Evolutionary conservation across 2,329 filamentous ascomycete genomes (phyloP), one percentile per base, ranked within the genome.

Genomic region (Arthroderma uncinatum): DNA sequence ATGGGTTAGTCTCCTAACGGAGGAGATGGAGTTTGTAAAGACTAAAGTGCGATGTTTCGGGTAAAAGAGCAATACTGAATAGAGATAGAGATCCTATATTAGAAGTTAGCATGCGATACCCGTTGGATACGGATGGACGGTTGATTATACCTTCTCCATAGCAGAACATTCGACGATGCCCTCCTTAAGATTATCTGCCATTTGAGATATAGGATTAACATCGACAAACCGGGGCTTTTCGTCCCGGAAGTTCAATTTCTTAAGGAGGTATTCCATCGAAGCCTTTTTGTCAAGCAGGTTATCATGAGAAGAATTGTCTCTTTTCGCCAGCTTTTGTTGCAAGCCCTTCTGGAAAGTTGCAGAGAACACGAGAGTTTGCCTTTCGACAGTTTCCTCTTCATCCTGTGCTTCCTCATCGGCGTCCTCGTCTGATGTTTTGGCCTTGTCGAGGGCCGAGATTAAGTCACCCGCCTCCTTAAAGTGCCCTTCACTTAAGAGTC

Each of bases 391-490:
- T 8, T 61, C 62, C 55, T 57, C 21, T 23, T 47, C 60, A 8
- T 62, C 58, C 5, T 71, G 65, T 0, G 75, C 61, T 12, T 67
- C 67, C 10, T n/a, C 44, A 21, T 66, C 67, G n/a, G 66, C 19
- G 1, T 76, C 73, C 33, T 75, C 71, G 4, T 77, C 73, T 0
- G 74, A 70, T 5, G 78, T 76, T 21, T 79, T 77, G 39, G 79
- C 74, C 28, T 84, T 79, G 65, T 96, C 89, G 8, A 98, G 74
- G 0, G 89, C 83, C 57, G 83, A 84, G 14, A 98, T 73, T 21
- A 98, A 95, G 57, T 95, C 86, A 63, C 91, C 86, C 3, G 91
- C 84, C 70, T 98, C 93, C 70, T 96, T 92, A 74, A 95, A 98
- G 67, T 96, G 88, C 0, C 93, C 93, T 63, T 94, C 87, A 55